phyloP scores from a whole-genome alignment of 306 rosid species.

The Luffa aegyptiaca region DNA sequence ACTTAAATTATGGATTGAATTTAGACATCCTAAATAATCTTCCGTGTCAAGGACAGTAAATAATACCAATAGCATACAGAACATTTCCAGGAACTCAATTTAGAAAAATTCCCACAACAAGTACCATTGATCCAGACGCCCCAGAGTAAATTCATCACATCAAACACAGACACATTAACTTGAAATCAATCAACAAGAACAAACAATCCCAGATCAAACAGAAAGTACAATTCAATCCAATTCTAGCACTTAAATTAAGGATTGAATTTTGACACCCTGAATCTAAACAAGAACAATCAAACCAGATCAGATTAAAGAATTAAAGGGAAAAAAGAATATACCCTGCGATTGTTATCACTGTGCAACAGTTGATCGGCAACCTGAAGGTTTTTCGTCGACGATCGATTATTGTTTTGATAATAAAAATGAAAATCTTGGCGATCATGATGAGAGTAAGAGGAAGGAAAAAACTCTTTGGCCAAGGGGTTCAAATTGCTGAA shows the following conservation, averaged over 20 bases:
- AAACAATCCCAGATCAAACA: neutral
- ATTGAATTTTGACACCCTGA: neutral
- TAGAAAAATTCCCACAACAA: neutral
- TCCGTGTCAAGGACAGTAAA: neutral
- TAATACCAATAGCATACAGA: neutral
- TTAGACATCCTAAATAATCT: neutral
- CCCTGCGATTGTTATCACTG: constrained; percentile 66
- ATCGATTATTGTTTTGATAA: constrained; percentile 33
- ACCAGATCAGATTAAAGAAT: neutral
- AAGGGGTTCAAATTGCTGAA: constrained; percentile 87
- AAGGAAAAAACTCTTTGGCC: constrained; percentile 87
- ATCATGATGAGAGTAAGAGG: constrained; percentile 45
- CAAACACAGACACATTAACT: neutral
- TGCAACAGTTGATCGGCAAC: constrained; percentile 35
- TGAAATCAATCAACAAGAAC: neutral
- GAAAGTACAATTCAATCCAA: neutral
- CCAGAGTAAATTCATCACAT: neutral
- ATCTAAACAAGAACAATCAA: neutral
- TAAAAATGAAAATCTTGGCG: constrained; percentile 16
- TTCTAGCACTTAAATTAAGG: neutral
- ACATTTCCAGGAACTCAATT: neutral
- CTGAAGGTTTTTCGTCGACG: constrained; percentile 34
- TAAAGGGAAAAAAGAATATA: constrained; percentile 13
- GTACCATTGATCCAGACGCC: neutral
- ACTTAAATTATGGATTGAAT: neutral